Conservation (phyloP, 2,329 filamentous ascomycete genomes). For the Chrysoporthe cubensis region DNA sequence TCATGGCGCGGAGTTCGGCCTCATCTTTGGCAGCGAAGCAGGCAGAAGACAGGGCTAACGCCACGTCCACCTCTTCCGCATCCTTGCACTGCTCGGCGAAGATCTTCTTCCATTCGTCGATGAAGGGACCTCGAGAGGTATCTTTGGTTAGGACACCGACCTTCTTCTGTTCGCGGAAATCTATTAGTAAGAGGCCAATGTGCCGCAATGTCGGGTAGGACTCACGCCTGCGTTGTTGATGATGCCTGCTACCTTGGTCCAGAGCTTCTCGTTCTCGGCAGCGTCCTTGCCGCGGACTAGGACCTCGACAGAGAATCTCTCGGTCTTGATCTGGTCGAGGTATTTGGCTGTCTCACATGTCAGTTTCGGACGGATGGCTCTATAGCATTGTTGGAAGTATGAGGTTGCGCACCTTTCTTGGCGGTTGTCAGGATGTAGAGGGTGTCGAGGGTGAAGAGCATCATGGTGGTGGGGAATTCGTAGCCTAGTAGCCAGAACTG, state of each 20-base stretch:
- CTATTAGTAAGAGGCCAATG: conserved; percentile 6
- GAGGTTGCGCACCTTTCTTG: conserved; percentile 76
- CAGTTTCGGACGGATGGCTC: conserved; percentile 34
- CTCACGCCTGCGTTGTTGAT: conserved; percentile 87
- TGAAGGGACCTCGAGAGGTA: conserved; percentile 81
- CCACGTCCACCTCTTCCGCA: conserved; percentile 85
- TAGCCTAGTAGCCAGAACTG: conserved; percentile 99
- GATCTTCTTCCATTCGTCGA: conserved; percentile 92
- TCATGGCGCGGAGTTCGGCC: conserved; percentile 88
- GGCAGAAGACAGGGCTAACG: conserved; percentile 76
- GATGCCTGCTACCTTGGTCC: conserved; percentile 78
- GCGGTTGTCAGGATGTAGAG: conserved; percentile 93
- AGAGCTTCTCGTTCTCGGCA: conserved; percentile 88
- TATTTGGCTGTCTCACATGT: conserved; percentile 72
- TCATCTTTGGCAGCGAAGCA: conserved; percentile 95
- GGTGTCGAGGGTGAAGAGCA: conserved; percentile 86
- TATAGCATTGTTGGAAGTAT: background rate
- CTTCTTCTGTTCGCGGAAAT: conserved; percentile 67
- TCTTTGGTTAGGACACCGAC: conserved; percentile 87
- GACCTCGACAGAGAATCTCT: conserved; percentile 90
- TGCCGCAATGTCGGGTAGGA: conserved; percentile 32
- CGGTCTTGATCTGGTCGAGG: conserved; percentile 87
- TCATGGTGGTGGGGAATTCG: conserved; percentile 94
- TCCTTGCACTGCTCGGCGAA: conserved; percentile 81
- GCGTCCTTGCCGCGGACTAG: conserved; percentile 90